A percentile compares a stretch with the other conserved stretches of the same genome.
These are phyloP conservation scores for Leccinum disarticulatum DNA, from an alignment of 768 basidiomycete species.

Conservation along the genomic window DNA sequence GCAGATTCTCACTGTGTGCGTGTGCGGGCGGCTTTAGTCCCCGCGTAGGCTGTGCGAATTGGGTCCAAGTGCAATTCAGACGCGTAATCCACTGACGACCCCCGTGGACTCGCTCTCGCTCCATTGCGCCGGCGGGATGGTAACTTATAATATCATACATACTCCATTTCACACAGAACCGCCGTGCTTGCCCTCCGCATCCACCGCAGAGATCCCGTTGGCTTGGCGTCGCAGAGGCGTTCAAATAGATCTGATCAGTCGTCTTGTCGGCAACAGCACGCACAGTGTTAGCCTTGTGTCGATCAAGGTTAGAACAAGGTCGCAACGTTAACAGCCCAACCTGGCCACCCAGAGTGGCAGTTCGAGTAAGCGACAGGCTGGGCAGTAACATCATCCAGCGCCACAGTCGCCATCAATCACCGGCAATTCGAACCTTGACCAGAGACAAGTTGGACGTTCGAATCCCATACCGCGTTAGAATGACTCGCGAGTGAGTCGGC, in stretches of 20 bases:
- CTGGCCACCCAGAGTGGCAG: slow-evolving; percentile 19
- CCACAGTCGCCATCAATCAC: slow-evolving; percentile 28
- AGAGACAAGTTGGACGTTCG: slow-evolving; percentile 1
- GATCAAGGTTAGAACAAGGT: slow-evolving; percentile 25
- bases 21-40: slow-evolving; percentile 21
- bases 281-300: slow-evolving; percentile 13
- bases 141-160: neutral
- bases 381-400: slow-evolving; percentile 13
- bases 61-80: neutral
- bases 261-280: slow-evolving; percentile 4
- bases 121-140: neutral
- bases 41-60: slow-evolving; percentile 24
- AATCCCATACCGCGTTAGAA: neutral
- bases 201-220: neutral
- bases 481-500: slow-evolving; percentile 4
- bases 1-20: slow-evolving; percentile 25
- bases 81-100: slow-evolving; percentile 2
- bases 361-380: slow-evolving; percentile 20
- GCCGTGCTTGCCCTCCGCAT: neutral
- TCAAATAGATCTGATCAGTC: neutral
- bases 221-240: neutral
- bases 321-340: slow-evolving; percentile 25
- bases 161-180: neutral
- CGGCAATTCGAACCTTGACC: neutral
- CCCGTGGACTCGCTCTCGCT: neutral